Evolutionary conservation across 805 yeast genomes (phyloP).

Genomic region (Schizosaccharomyces osmophilus): DNA sequence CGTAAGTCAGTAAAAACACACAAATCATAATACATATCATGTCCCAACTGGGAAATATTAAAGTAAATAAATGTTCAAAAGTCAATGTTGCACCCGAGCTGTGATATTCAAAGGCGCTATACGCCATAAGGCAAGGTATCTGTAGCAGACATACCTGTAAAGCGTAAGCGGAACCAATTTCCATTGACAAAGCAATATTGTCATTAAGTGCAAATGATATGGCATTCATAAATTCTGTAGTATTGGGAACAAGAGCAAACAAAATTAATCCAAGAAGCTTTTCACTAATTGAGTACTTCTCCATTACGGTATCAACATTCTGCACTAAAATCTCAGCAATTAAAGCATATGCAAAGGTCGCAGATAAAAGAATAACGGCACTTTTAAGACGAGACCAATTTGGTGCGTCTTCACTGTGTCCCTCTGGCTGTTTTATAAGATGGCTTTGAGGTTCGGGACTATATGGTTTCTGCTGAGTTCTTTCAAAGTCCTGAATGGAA

Average conservation of each 20-base stretch:
- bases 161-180: slow-evolving; percentile 93
- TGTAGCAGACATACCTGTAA: slow-evolving; percentile 83
- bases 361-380: slow-evolving; percentile 52
- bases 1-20: slow-evolving; percentile 70
- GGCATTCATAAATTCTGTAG: slow-evolving; percentile 91
- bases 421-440: neutral
- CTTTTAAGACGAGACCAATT: slow-evolving; percentile 84
- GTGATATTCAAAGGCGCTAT: slow-evolving; percentile 6
- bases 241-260: slow-evolving; percentile 87
- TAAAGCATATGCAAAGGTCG: slow-evolving; percentile 70
- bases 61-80: slow-evolving; percentile 16
- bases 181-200: slow-evolving; percentile 84
- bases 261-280: slow-evolving; percentile 81
- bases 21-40: slow-evolving; percentile 62
- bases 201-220: slow-evolving; percentile 91
- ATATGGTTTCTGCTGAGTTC: neutral
- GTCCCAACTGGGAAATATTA: slow-evolving; percentile 92
- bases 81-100: slow-evolving; percentile 8
- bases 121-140: slow-evolving; percentile 70
- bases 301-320: slow-evolving; percentile 69
- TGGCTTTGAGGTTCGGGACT: neutral
- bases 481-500: neutral
- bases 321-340: slow-evolving; percentile 88
- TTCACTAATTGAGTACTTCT: slow-evolving; percentile 59
- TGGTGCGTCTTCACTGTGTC: slow-evolving; percentile 78